Percentiles rank a stretch among this genome's conserved stretches.
Conservation (phyloP, 1,284 basidiomycete genomes). For the Gymnopus androsaceus region DNA sequence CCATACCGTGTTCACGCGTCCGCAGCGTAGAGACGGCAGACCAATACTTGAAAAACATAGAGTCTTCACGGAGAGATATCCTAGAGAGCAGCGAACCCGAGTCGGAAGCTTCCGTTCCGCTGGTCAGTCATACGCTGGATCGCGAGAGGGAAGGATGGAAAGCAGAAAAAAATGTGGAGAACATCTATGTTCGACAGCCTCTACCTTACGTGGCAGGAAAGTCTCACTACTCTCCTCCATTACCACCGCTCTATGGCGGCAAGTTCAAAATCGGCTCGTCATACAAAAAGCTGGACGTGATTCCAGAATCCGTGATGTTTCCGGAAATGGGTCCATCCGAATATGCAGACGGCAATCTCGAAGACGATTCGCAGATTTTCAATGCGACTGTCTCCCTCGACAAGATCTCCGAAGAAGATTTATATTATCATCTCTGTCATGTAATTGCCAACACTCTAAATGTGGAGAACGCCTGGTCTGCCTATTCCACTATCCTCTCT, state of each 20-base stretch:
- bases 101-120: too few relatives aligned
- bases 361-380: slow-evolving; percentile 3
- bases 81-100: too few relatives aligned
- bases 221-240: slow-evolving; percentile 3
- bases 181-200: not conserved
- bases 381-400: not conserved
- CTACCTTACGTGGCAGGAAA: slow-evolving; percentile 14
- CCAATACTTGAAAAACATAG: too few relatives aligned
- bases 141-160: slow-evolving; percentile 3
- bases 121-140: not conserved
- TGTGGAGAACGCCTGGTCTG: slow-evolving; percentile 57
- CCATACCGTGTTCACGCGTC: too few relatives aligned
- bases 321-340: not conserved
- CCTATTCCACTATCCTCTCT: slow-evolving; percentile 49
- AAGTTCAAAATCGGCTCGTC: slow-evolving; percentile 13
- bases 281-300: slow-evolving; percentile 8
- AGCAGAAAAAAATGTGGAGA: not conserved
- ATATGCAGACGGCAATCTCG: not conserved
- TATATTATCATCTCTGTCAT: slow-evolving; percentile 28
- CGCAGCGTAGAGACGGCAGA: too few relatives aligned
- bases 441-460: slow-evolving; percentile 42
- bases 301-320: not conserved
- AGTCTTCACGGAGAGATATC: too few relatives aligned
- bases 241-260: slow-evolving; percentile 16
- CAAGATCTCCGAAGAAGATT: not conserved